Evolutionary conservation across 2,329 filamentous ascomycete species (phyloP).

Genomic region (Aspergillus persii): DNA sequence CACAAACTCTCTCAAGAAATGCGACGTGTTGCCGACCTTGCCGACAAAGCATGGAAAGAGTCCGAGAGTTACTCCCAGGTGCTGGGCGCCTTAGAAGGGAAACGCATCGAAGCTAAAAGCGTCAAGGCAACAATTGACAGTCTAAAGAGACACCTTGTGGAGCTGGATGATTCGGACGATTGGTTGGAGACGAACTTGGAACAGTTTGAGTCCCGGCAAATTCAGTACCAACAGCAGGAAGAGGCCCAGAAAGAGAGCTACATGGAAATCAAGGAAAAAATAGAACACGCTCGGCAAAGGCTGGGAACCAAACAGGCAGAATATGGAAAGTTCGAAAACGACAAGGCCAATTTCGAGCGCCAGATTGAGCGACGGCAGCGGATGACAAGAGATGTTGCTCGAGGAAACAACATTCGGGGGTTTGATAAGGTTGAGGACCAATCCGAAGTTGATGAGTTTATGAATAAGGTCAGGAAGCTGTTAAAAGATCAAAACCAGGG

Average conservation of each 20-base stretch:
- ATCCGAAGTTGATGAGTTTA: constrained; percentile 70
- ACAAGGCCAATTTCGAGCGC: constrained; percentile 82
- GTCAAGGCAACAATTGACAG: constrained; percentile 69
- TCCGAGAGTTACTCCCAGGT: constrained; percentile 72
- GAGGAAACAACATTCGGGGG: constrained; percentile 74
- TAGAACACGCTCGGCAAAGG: constrained; percentile 47
- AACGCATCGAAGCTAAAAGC: constrained; percentile 69
- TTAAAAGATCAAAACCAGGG: constrained; percentile 75
- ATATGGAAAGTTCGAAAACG: constrained; percentile 73
- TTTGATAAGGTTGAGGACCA: constrained; percentile 79
- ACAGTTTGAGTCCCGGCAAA: constrained; percentile 74
- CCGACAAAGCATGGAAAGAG: constrained; percentile 67
- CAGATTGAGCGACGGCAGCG: constrained; percentile 69
- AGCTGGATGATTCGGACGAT: constrained; percentile 75
- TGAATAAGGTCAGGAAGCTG: constrained; percentile 71
- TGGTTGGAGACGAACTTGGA: constrained; percentile 69
- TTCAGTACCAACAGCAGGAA: constrained; percentile 62
- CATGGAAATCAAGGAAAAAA: constrained; percentile 56
- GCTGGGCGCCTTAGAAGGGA: constrained; percentile 71
- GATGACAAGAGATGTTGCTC: constrained; percentile 75
- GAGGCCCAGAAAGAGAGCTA: constrained; percentile 64
- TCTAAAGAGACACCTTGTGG: constrained; percentile 69
- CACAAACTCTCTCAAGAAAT: constrained; percentile 54
- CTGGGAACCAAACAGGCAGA: constrained; percentile 44
- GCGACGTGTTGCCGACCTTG: constrained; percentile 46